Base-by-base conservation (phyloP, 176 grass and related monocot species). In the Canna indica region DNA sequence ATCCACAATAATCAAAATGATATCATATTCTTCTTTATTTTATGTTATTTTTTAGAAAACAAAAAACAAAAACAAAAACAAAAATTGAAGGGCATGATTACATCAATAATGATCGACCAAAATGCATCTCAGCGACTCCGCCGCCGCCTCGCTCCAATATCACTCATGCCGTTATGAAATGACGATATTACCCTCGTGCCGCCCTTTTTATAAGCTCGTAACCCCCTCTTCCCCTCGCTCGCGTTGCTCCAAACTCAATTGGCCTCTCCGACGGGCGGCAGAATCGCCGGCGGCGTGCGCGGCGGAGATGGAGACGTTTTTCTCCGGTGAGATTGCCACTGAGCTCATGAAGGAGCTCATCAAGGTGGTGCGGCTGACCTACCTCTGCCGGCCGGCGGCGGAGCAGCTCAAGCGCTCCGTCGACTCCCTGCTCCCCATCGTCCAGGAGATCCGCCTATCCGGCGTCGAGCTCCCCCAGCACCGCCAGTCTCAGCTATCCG, bases 391-490 rank as follows among this genome's bases (percentile, higher is more conserved):
- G 58, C 85, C 90, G 4, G 83, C 81, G 0, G 95, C 95, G 3
- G 89, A 90, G 76, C 90, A 88, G 59, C 87, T 99, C 66, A 91
- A 88, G 45, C 90, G 80, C 24, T 85, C 78, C 53, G 95, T 99
- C 1, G 95, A 99, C 70, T 77, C 84, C 64, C 73, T 99, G 22
- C 86, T 99, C 1, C 95, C 95, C 2, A 78, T 94, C 64, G 86
- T 99, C 24, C 84, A 93, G 81, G 79, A 83, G 58, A 56, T 80
- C 25, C 77, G 81, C 66, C 72, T 57, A 11, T 76, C 35, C 2
- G 83, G 27, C 31, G 76, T 76, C 25, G 84, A 85, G 77, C 59
- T 85, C 54, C 77, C 83, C 4, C 77, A 85, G 73, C 41, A 73
- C 47, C 27, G 79, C 28, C 69, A 71, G 67, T 10, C 73, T 0